phyloP scores from a whole-genome alignment of 2,329 filamentous ascomycete genomes.

The Pezicula radicicola region DNA sequence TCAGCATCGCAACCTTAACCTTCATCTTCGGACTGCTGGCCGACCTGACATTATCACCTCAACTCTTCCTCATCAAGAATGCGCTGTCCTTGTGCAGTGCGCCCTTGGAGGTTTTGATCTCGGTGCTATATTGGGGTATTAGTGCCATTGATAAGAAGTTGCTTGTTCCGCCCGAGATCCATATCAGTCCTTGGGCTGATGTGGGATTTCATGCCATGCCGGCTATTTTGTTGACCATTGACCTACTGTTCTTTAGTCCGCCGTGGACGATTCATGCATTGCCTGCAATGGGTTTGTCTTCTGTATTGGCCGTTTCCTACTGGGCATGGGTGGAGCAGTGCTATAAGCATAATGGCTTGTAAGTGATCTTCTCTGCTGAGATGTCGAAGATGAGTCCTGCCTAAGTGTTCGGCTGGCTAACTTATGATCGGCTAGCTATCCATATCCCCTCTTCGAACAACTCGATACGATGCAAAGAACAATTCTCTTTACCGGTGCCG shows the following conservation, averaged over 20 bases:
- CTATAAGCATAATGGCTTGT: slow-evolving; percentile 64
- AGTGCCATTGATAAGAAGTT: slow-evolving; percentile 50
- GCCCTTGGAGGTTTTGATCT: slow-evolving; percentile 70
- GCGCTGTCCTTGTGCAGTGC: slow-evolving; percentile 60
- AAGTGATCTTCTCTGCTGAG: slow-evolving; percentile 24
- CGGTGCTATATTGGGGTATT: slow-evolving; percentile 70
- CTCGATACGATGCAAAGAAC: slow-evolving; percentile 64
- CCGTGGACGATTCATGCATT: slow-evolving; percentile 66
- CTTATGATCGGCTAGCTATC: slow-evolving; percentile 54
- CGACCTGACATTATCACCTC: slow-evolving; percentile 56
- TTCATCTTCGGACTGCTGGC: slow-evolving; percentile 61
- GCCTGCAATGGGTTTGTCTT: slow-evolving; percentile 56
- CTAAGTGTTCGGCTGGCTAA: not conserved
- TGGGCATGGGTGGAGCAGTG: slow-evolving; percentile 78
- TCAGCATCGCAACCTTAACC: slow-evolving; percentile 56
- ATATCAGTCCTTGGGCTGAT: slow-evolving; percentile 54
- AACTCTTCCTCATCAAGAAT: slow-evolving; percentile 67
- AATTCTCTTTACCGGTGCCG: slow-evolving; percentile 67
- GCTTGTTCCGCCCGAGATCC: slow-evolving; percentile 51
- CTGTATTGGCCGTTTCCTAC: slow-evolving; percentile 60
- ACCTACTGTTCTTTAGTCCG: slow-evolving; percentile 67
- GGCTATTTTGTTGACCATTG: slow-evolving; percentile 59
- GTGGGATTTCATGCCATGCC: slow-evolving; percentile 66
- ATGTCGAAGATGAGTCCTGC: not conserved
- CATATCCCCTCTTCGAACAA: slow-evolving; percentile 79